Base-by-base conservation (phyloP, 129 eudicot genomes). In the Centaurea solstitialis region DNA sequence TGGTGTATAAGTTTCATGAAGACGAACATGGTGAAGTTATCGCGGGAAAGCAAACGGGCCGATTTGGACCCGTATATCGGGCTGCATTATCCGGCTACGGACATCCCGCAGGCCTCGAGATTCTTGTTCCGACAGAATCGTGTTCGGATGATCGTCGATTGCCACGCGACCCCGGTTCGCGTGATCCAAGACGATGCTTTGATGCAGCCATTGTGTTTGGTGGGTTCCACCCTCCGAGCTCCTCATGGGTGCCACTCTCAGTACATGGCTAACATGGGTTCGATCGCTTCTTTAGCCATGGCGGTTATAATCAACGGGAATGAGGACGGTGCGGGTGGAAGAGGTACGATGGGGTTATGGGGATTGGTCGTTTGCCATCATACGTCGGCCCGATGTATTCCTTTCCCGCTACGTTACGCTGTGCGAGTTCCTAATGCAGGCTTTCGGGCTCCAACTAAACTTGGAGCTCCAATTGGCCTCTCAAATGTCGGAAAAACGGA, bases 21-120 rank as follows among this genome's bases (percentile, higher is more conserved):
- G 99, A 96, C 71, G 99, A 96, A 74, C 98, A 96, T 76, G 99
- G 99, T 43, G 99, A 96, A 86, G 99, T 96, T 81, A 89, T 96
- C 85, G 97, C 99, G 1, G 1, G 99, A 96, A 87, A 84, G 97
- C 76, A 89, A 83, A 62, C 75, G 97, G 65, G 66, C 91, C 0
- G 99, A 88, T 84, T 88, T 96, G 68, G 98, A 96, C 50, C 98
- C 99, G 9, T 96, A 96, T 79, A 82, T 96, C 30, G 99, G 99
- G 22, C 87, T 96, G 76, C 99, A 93, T 78, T 96, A 96, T 82
- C 99, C 99, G 24, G 93, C 99, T 17, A 96, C 99, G 0, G 99
- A 96, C 66, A 93, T 96, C 74, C 99, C 99, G 22, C 99, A 96
- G 73, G 99, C 98, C 8, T 93, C 99, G 0, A 89, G 99, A 83